Base-by-base conservation (phyloP, 2,329 filamentous ascomycete genomes). In the Macrophomina phaseolina region DNA sequence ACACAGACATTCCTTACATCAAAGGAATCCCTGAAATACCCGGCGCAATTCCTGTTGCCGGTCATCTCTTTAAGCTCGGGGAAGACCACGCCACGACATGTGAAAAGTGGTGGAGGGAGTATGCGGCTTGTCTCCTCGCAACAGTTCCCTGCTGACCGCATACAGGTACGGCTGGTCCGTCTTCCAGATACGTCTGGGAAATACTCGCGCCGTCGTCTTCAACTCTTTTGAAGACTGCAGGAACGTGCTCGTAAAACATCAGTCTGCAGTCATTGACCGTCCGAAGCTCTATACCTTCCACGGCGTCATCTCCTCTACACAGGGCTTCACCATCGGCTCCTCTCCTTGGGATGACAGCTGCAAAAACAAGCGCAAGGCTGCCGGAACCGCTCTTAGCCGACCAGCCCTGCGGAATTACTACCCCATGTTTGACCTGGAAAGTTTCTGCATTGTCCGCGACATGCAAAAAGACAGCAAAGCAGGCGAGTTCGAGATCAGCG, bases 291-390 rank as follows among this genome's bases (percentile, higher is more conserved):
- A 84, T 69, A 86, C 84, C 0, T 86, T 86, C 72, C 84, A 86
- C 68, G 83, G 82, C 2, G 76, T 86, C 58, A 85, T 86, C 16
- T 82, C 79, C 70, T 79, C 75, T 12, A 84, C 82, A 0, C 83
- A 86, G 69, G 84, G 84, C 0, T 86, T 86, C 73, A 86, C 84
- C 0, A 86, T 86, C 61, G 84, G 84, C n/a, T 81, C 79, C 5
- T 82, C 79, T 2, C 84, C 84, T 0, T 86, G 84, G 84, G 83
- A 85, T 63, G 81, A 84, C 28, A 83, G 80, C 42, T 86, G 83
- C 72, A 82, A 81, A 70, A 85, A 83, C 69, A 85, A 85, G 70
- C 78, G 84, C 0, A 85, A 84, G 68, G 83, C 83, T 1, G 81
- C 83, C 0, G 82, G 82, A 1, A 81, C 80, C 1, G 82, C 83